Percentiles rank a stretch among this genome's conserved stretches.
These are phyloP conservation scores for Coemansia sp. DNA, from an alignment of 192 early-diverging fungal genomes.

Conservation along the genomic window DNA sequence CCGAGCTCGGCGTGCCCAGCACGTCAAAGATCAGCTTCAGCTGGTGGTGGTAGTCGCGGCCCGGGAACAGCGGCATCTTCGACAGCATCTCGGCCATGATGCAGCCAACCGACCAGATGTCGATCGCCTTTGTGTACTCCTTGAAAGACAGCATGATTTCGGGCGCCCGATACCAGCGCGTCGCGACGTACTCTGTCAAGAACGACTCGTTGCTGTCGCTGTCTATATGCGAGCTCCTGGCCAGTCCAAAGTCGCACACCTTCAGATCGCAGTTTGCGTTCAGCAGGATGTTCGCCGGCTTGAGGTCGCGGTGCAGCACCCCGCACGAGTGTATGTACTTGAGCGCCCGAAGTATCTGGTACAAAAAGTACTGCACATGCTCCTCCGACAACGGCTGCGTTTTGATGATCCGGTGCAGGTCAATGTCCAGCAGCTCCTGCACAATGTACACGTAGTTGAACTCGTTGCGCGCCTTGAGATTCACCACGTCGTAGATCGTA, in stretches of 20 bases:
- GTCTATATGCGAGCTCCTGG: slow-evolving; percentile 83
- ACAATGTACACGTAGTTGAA: slow-evolving; percentile 56
- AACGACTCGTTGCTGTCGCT: slow-evolving; percentile 80
- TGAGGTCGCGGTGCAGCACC: slow-evolving; percentile 93
- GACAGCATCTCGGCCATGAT: slow-evolving; percentile 83
- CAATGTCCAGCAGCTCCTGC: slow-evolving; percentile 85
- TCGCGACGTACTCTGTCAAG: slow-evolving; percentile 96
- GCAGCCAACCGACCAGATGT: slow-evolving; percentile 91
- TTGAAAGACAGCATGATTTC: slow-evolving; percentile 97
- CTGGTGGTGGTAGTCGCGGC: slow-evolving; percentile 94
- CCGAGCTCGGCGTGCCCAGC: slow-evolving; percentile 95
- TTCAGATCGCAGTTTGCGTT: slow-evolving; percentile 99
- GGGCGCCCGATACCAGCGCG: slow-evolving; percentile 92
- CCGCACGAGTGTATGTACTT: slow-evolving; percentile 95
- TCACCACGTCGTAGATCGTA: slow-evolving; percentile 50
- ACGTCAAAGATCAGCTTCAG: slow-evolving; percentile 93
- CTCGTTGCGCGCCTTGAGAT: slow-evolving; percentile 47
- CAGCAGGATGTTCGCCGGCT: slow-evolving; percentile 95
- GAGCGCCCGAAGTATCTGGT: slow-evolving; percentile 83
- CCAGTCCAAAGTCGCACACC: slow-evolving; percentile 99
- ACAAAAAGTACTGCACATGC: slow-evolving; percentile 89
- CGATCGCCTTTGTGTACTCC: slow-evolving; percentile 98
- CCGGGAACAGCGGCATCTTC: slow-evolving; percentile 78
- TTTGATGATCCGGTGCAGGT: slow-evolving; percentile 87
- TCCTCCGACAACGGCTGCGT: slow-evolving; percentile 80